Evolutionary conservation across 345 rosid genomes (phyloP), one percentile per base, ranked within the genome.

Genomic region (Salix arbutifolia): DNA sequence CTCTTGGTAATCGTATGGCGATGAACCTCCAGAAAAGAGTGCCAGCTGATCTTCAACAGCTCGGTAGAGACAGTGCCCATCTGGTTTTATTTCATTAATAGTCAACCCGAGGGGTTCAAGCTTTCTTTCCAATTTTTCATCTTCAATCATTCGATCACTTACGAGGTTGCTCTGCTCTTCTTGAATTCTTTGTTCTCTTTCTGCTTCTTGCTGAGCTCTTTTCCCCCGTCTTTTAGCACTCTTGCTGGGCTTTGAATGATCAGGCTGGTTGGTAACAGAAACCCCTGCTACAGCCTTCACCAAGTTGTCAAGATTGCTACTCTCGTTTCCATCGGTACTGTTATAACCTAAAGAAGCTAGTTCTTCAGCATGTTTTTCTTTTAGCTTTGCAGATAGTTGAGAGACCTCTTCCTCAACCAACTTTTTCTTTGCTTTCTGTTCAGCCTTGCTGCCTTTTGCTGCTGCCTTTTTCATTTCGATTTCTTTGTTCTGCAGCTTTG

Each of bases 401-500:
- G 91, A 84, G 16, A 96, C 78, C 77, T 93, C 95, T 79, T 96
- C 98, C 81, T 92, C 98, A 28, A 92, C 95, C 78, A 88, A 93
- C 90, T 93, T 96, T 92, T 91, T 93, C 91, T 96, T 92, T 14
- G 98, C 91, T 79, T 96, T 96, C 85, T 91, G 99, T 78, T 96
- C 98, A 38, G 98, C 97, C 85, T 96, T 96, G 86, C 91, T 93
- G 67, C 99, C 97, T 83, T 88, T 96, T 6, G 98, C 98, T 58
- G 99, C 98, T 0, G 88, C 96, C 83, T 90, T 96, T 75, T 96
- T 96, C 84, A 93, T 77, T 81, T 86, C 94, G 17, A 79, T 82
- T 86, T 96, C 99, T 84, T 91, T 92, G 82, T 89, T 87, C 80
- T 93, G 97, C 78, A 96, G 88, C 79, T 89, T 85, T 35, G 86